Conservation (phyloP, 2,329 filamentous ascomycete genomes). For the Paraphoma chrysanthemicola region DNA sequence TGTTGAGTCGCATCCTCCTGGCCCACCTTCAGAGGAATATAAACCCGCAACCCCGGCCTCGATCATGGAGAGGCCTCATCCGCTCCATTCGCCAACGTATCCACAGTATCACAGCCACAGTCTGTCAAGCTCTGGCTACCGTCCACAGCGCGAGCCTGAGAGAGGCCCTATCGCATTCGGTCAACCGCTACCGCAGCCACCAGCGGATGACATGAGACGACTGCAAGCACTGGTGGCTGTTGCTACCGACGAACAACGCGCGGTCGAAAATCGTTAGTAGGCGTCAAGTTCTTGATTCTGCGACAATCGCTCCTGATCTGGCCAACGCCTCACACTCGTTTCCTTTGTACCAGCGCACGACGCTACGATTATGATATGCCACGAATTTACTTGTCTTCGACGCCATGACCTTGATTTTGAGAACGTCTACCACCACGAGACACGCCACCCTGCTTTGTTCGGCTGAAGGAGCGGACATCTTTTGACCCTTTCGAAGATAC, state of each 20-base stretch:
- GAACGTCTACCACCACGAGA: slow-evolving; percentile 21
- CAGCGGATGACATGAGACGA: slow-evolving; percentile 59
- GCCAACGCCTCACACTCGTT: background rate
- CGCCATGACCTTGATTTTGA: slow-evolving; percentile 20
- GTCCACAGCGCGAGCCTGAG: slow-evolving; percentile 40
- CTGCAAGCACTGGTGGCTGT: slow-evolving; percentile 71
- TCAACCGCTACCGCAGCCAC: slow-evolving; percentile 44
- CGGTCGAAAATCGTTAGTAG: slow-evolving; percentile 37
- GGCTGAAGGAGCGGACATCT: slow-evolving; percentile 29
- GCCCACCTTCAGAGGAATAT: slow-evolving; percentile 48
- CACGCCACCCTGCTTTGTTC: slow-evolving; percentile 16
- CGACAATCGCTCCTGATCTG: background rate
- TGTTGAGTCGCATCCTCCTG: slow-evolving; percentile 53
- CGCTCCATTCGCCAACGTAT: slow-evolving; percentile 35
- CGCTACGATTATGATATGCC: slow-evolving; percentile 26
- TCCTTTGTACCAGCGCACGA: slow-evolving; percentile 20
- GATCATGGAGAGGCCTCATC: slow-evolving; percentile 47
- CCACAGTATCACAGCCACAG: slow-evolving; percentile 39
- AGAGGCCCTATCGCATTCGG: slow-evolving; percentile 37
- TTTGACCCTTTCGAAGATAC: slow-evolving; percentile 41
- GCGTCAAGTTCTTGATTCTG: background rate
- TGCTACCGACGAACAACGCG: slow-evolving; percentile 63
- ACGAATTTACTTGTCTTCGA: slow-evolving; percentile 27
- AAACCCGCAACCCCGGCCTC: slow-evolving; percentile 42
- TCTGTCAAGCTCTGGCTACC: slow-evolving; percentile 36